A percentile compares a stretch with the other conserved stretches of the same genome.
Conservation (phyloP, 495 filamentous ascomycete genomes). For the Hypoxylon subgilvum region DNA sequence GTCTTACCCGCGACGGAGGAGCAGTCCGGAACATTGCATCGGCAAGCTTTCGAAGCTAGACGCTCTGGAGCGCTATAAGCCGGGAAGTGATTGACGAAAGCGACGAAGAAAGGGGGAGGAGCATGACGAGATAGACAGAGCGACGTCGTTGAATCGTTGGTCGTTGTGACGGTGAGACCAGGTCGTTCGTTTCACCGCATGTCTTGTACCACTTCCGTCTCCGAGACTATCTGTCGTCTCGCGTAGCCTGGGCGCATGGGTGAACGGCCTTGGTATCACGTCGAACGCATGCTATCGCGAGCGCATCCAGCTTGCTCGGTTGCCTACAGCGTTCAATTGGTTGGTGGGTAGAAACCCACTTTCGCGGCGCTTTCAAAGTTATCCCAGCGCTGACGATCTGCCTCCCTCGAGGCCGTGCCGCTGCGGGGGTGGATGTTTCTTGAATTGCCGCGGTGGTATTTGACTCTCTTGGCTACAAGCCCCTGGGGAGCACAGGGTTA, state of each 20-base stretch:
- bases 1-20: constrained; percentile 5
- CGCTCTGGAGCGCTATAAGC: not conserved
- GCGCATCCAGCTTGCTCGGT: constrained; percentile 34
- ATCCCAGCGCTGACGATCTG: constrained; percentile 5
- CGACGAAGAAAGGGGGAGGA: not conserved
- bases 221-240: constrained; percentile 39
- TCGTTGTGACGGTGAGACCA: constrained; percentile 30
- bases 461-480: constrained; percentile 28
- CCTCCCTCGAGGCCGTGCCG: constrained; percentile 26
- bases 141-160: constrained; percentile 27
- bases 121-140: not conserved
- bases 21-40: not conserved
- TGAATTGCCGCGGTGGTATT: constrained; percentile 39
- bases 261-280: constrained; percentile 41
- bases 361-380: constrained; percentile 26
- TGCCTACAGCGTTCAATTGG: constrained; percentile 43
- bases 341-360: constrained; percentile 26
- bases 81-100: not conserved
- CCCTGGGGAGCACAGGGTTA: constrained; percentile 2
- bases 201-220: constrained; percentile 36
- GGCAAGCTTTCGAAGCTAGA: not conserved
- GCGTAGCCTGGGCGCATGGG: constrained; percentile 35
- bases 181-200: constrained; percentile 42
- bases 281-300: constrained; percentile 39
- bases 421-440: constrained; percentile 33